phyloP scores from a whole-genome alignment of 768 basidiomycete genomes.

The Boletus rubropictus region DNA sequence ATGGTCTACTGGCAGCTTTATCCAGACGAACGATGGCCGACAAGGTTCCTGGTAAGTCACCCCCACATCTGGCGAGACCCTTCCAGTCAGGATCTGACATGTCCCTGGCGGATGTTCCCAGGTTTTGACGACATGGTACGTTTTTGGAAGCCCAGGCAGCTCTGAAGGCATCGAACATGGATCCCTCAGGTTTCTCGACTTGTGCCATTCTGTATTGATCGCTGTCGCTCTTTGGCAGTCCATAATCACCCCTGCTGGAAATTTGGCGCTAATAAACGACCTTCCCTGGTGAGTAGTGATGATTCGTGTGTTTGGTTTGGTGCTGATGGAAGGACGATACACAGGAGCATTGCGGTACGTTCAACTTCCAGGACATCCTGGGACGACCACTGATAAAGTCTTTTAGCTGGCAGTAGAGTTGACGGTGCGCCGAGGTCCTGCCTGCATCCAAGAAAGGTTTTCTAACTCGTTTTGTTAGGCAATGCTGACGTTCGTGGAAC shows the following conservation, averaged over 20 bases:
- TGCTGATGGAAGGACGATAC: not conserved
- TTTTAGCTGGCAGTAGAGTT: slow-evolving; percentile 16
- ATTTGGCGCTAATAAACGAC: slow-evolving; percentile 3
- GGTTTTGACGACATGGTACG: slow-evolving; percentile 22
- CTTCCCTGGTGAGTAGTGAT: slow-evolving; percentile 21
- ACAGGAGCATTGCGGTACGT: slow-evolving; percentile 25
- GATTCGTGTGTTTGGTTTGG: not conserved
- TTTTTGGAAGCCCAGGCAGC: not conserved
- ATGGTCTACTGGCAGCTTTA: slow-evolving; percentile 21
- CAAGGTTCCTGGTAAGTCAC: slow-evolving; percentile 15
- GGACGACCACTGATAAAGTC: not conserved
- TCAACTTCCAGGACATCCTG: not conserved
- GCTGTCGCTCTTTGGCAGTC: slow-evolving; percentile 23
- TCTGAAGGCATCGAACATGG: not conserved
- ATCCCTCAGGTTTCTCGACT: slow-evolving; percentile 18
- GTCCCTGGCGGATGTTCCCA: not conserved
- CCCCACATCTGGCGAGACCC: not conserved
- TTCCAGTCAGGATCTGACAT: not conserved
- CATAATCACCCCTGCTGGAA: slow-evolving; percentile 15
- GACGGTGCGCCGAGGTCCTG: slow-evolving; percentile 11
- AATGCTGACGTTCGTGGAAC: slow-evolving; percentile 21
- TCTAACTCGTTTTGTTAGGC: slow-evolving; percentile 11
- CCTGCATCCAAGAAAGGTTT: not conserved
- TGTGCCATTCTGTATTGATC: slow-evolving; percentile 21
- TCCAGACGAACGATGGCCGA: slow-evolving; percentile 14